Evolutionary conservation across 139 green algal species (phyloP).

Genomic region (Bryopsis sp.): DNA sequence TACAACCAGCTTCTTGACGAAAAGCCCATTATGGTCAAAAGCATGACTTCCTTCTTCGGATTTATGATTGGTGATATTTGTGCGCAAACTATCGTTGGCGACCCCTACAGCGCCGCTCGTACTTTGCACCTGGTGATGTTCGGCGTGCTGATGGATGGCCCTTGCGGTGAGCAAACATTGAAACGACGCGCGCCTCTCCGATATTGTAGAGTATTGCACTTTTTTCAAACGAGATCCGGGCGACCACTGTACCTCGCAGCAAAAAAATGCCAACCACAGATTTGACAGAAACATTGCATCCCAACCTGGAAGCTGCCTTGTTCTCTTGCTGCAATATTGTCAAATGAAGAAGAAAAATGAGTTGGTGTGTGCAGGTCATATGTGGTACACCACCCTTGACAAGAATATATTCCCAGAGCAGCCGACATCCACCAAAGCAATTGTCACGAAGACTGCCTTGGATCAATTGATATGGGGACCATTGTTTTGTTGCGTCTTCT

Average conservation of each 20-base stretch:
- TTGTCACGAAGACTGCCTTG: conserved; percentile 33
- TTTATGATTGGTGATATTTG: conserved; percentile 57
- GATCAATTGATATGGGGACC: conserved; percentile 35
- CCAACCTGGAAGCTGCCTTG: too few relatives aligned
- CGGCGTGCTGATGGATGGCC: conserved; percentile 42
- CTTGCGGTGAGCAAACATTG: conserved; percentile 26
- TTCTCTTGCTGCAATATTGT: not conserved
- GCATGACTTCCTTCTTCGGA: conserved; percentile 41
- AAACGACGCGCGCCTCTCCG: too few relatives aligned
- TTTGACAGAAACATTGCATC: too few relatives aligned
- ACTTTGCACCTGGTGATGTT: conserved; percentile 31
- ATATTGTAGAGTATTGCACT: too few relatives aligned
- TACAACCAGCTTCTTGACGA: conserved; percentile 33
- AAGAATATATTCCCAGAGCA: conserved; percentile 25
- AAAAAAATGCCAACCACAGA: too few relatives aligned
- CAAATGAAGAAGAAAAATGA: conserved; percentile 10
- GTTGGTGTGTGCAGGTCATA: conserved; percentile 18
- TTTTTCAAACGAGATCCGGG: too few relatives aligned
- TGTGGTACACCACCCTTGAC: conserved; percentile 39
- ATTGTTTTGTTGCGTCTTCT: conserved; percentile 33
- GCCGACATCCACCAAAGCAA: conserved; percentile 25
- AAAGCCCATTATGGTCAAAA: conserved; percentile 46
- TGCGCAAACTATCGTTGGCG: conserved; percentile 37
- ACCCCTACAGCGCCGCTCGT: conserved; percentile 25
- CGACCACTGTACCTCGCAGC: too few relatives aligned